Evolutionary conservation across 2,329 filamentous ascomycete genomes (phyloP).

Genomic region (Fusarium circinatum): DNA sequence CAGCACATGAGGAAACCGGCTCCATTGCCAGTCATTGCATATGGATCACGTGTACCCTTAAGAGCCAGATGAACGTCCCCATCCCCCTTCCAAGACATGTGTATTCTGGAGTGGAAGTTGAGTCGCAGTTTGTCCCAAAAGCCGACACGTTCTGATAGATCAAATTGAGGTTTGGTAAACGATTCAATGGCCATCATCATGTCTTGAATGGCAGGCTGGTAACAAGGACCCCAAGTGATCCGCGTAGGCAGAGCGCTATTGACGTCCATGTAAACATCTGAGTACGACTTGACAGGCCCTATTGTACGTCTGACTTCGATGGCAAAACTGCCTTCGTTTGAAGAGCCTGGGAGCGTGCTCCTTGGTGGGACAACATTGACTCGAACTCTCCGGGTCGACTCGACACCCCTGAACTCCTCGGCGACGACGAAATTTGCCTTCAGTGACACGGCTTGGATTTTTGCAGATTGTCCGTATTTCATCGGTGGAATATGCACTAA

Average conservation of each 20-base stretch:
- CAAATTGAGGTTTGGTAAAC: slow-evolving; percentile 94
- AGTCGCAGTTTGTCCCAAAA: slow-evolving; percentile 99
- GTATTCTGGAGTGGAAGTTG: slow-evolving; percentile 91
- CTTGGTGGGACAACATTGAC: slow-evolving; percentile 84
- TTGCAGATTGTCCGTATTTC: slow-evolving; percentile 80
- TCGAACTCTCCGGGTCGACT: slow-evolving; percentile 82
- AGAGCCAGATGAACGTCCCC: slow-evolving; percentile 94
- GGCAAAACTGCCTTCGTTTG: slow-evolving; percentile 74
- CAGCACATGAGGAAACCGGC: slow-evolving; percentile 99
- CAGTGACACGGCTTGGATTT: slow-evolving; percentile 83
- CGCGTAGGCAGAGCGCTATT: slow-evolving; percentile 92
- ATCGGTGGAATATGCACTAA: slow-evolving; percentile 89
- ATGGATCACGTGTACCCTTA: slow-evolving; percentile 92
- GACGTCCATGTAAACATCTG: slow-evolving; percentile 89
- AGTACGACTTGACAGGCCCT: slow-evolving; percentile 95
- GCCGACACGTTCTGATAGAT: slow-evolving; percentile 91
- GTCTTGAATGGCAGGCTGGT: slow-evolving; percentile 97
- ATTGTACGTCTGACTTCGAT: slow-evolving; percentile 92
- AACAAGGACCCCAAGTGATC: slow-evolving; percentile 97
- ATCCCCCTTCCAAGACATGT: slow-evolving; percentile 91
- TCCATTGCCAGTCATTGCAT: slow-evolving; percentile 89
- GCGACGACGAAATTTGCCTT: slow-evolving; percentile 94
- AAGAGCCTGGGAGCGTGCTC: slow-evolving; percentile 63
- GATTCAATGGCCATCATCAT: slow-evolving; percentile 99
- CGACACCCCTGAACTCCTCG: slow-evolving; percentile 85